phyloP scores from a whole-genome alignment of 2,329 filamentous ascomycete species.

The Coniochaeta sp. region DNA sequence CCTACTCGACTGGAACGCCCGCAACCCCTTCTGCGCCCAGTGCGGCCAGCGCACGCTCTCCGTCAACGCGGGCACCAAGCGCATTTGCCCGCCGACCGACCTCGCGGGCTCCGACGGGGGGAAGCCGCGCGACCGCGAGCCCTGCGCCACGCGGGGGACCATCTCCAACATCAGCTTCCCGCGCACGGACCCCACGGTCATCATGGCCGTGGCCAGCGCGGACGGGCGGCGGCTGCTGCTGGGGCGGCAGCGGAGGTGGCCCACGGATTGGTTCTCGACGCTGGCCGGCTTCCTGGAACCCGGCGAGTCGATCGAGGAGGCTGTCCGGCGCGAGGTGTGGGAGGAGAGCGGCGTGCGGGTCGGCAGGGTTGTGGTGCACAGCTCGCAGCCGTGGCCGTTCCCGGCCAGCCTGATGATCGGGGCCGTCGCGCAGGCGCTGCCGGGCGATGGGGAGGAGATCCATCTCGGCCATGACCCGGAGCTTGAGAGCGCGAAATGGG shows the following conservation, averaged over 20 bases:
- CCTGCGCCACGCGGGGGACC: slow-evolving; percentile 75
- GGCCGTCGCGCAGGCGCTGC: slow-evolving; percentile 78
- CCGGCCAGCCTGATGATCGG: slow-evolving; percentile 81
- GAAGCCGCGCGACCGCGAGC: slow-evolving; percentile 45
- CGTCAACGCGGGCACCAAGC: slow-evolving; percentile 73
- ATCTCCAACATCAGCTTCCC: slow-evolving; percentile 90
- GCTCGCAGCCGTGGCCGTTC: slow-evolving; percentile 82
- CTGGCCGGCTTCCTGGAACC: slow-evolving; percentile 84
- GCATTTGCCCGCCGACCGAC: slow-evolving; percentile 69
- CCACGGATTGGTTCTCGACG: slow-evolving; percentile 78
- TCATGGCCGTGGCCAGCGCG: slow-evolving; percentile 82
- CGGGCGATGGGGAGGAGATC: slow-evolving; percentile 68
- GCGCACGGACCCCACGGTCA: slow-evolving; percentile 88
- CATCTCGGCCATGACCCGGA: slow-evolving; percentile 84
- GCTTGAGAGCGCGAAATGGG: slow-evolving; percentile 77
- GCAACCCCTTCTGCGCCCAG: slow-evolving; percentile 85
- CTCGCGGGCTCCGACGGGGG: slow-evolving; percentile 30
- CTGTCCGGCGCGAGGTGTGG: slow-evolving; percentile 77
- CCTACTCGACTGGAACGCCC: slow-evolving; percentile 86
- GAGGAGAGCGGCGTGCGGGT: slow-evolving; percentile 75
- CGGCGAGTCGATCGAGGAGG: slow-evolving; percentile 78
- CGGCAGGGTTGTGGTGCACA: slow-evolving; percentile 73
- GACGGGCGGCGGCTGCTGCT: slow-evolving; percentile 74
- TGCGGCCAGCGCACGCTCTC: slow-evolving; percentile 80
- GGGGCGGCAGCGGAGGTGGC: slow-evolving; percentile 79